Base-by-base conservation (phyloP, 2,329 filamentous ascomycete genomes). In the Alternaria triticina region DNA sequence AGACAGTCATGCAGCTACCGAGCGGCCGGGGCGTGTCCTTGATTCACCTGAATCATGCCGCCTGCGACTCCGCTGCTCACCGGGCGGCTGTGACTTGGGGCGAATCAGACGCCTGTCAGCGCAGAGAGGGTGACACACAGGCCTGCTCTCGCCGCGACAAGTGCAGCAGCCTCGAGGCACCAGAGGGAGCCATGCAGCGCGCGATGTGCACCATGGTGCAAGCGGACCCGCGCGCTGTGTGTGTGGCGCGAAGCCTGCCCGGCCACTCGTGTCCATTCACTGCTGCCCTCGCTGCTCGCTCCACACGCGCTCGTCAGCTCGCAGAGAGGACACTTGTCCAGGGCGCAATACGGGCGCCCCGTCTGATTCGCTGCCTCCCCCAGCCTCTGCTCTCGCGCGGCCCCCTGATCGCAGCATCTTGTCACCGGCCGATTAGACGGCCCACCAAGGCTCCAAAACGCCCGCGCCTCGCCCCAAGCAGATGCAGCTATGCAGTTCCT, bases 121-220 rank as follows among this genome's bases (percentile, higher is more conserved):
- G 49, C 45, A 58, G 50, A 25, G 61, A 64, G 43, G 51, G 70
- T 73, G 68, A 73, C 73, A 72, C 73, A 74, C 70, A 47, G 55
- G 43, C 66, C 62, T 63, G 69, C 66, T 68, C 70, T 71, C 71
- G 72, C 74, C 63, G 72, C 71, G 67, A 70, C 65, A 68, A 69
- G 59, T 72, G 71, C 70, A 73, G 70, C 73, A 74, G 68, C 68
- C 66, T 74, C 64, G 69, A 74, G 62, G 64, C 65, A 65, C 70
- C 64, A 65, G 49, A 23, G 56, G 28, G 49, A 51, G 28, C 30
- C 15, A 22, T 52, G 49, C 30, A 52, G 30, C 33, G 49, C 22
- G 49, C 49, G 15, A 40, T n/a, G 49, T 36, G 49, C 49, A 15
- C 30, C 27, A 51, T 20, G 30, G 51, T 40, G 30, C 55, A 57